Percentiles rank a stretch among this genome's conserved stretches.
Conservation (phyloP, 768 basidiomycete genomes). For the Russula dissimulans region DNA sequence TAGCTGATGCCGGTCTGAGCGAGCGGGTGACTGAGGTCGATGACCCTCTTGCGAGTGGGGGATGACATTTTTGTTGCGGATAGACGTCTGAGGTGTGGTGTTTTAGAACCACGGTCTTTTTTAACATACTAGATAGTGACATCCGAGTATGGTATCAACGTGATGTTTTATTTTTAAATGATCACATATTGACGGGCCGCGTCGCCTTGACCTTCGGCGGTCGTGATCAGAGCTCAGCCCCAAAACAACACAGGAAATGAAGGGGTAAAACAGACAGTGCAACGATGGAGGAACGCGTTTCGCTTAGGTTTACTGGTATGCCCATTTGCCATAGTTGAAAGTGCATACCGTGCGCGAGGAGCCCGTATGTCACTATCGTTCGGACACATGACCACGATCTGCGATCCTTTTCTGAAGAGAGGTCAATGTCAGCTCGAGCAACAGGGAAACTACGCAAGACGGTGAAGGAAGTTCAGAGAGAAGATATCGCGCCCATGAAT, state of each 20-base stretch:
- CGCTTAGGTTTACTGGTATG: not conserved
- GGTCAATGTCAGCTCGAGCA: not conserved
- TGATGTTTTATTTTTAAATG: not conserved
- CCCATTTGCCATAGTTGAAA: not conserved
- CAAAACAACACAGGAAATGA: not conserved
- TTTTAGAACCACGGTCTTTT: not conserved
- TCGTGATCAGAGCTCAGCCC: not conserved
- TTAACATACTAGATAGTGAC: not conserved
- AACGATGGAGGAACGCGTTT: not conserved
- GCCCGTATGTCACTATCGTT: not conserved
- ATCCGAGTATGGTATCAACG: not conserved
- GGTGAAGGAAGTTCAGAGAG: slow-evolving; percentile 7
- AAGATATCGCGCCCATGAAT: slow-evolving; percentile 6
- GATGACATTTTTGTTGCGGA: not conserved
- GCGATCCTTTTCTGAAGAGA: not conserved
- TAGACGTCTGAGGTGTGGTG: not conserved
- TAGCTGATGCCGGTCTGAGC: slow-evolving; percentile 33
- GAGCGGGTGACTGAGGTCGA: slow-evolving; percentile 50
- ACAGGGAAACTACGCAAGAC: not conserved
- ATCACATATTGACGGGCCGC: not conserved
- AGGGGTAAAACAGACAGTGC: not conserved
- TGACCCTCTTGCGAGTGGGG: slow-evolving; percentile 22
- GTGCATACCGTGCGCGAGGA: not conserved
- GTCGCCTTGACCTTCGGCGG: not conserved
- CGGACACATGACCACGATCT: not conserved